These are phyloP conservation scores for Pseudognaphalium luteoalbum DNA, from an alignment of 129 eudicot species.

Conservation along the genomic window DNA sequence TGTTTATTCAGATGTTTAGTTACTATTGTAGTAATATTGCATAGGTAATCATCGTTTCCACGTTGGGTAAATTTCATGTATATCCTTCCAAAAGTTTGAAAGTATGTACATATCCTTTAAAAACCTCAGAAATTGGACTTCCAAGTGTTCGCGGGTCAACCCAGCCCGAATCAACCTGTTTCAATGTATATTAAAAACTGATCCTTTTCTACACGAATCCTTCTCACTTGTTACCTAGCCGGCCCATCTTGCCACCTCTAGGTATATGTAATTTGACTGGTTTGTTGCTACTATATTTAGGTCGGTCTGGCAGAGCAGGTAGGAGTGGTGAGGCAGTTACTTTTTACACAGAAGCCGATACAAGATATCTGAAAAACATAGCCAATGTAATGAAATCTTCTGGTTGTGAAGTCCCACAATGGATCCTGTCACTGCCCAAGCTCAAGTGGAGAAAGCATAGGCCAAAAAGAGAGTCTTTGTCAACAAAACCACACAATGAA, in stretches of 20 bases:
- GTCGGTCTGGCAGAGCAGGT: constrained; percentile 96
- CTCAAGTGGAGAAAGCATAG: constrained; percentile 86
- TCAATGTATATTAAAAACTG: neutral
- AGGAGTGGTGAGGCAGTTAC: constrained; percentile 94
- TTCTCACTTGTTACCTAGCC: neutral
- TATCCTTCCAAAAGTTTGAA: too few relatives aligned
- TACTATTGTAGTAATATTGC: neutral
- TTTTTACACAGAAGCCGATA: constrained; percentile 83
- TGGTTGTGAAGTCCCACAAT: constrained; percentile 85
- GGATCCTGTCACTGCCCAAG: constrained; percentile 71
- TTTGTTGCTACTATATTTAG: constrained; percentile 19
- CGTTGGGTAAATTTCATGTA: too few relatives aligned
- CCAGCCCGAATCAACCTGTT: neutral
- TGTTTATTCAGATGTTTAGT: too few relatives aligned
- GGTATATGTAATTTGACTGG: neutral
- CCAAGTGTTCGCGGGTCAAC: neutral
- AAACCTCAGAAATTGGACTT: neutral
- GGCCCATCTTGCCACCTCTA: neutral
- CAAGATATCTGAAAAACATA: constrained; percentile 63
- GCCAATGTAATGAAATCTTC: constrained; percentile 86
- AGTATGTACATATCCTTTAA: neutral
- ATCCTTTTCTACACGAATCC: neutral
- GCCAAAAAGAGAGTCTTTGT: constrained; percentile 73
- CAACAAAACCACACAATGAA: constrained; percentile 46
- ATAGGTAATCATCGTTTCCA: too few relatives aligned